A percentile compares a stretch with the other conserved stretches of the same genome.
These are phyloP conservation scores for Takakia lepidozioides DNA, from an alignment of 225 moss, liverwort and hornwort species.

Conservation along the genomic window DNA sequence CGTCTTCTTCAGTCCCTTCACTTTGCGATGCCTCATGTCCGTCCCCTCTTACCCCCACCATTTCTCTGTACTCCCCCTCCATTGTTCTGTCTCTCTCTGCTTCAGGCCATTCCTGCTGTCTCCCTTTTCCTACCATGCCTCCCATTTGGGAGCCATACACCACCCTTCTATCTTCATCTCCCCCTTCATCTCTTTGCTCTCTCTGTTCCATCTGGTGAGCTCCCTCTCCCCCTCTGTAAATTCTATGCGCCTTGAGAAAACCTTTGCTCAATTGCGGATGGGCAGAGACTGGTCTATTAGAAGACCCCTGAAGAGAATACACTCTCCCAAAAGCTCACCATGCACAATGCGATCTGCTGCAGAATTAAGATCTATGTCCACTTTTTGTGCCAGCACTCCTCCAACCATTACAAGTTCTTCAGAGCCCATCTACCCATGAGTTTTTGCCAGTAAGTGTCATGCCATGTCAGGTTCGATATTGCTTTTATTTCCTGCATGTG, in stretches of 20 bases:
- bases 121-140: constrained; percentile 12
- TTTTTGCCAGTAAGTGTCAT: too few species aligned
- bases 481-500: too few species aligned
- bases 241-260: constrained; percentile 42
- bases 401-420: too few species aligned
- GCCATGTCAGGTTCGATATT: too few species aligned
- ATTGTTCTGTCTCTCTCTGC: constrained; percentile 32
- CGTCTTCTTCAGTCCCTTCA: constrained; percentile 66
- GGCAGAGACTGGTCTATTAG: constrained; percentile 22
- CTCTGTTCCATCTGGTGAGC: constrained; percentile 62
- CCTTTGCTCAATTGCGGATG: constrained; percentile 15
- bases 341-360: constrained; percentile 37
- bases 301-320: constrained; percentile 25
- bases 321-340: constrained; percentile 36
- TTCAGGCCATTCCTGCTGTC: constrained; percentile 59
- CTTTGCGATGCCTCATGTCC: constrained; percentile 78
- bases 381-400: constrained; percentile 59
- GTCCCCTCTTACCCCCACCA: constrained; percentile 35
- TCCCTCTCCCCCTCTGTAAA: constrained; percentile 44
- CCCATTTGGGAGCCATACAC: constrained; percentile 21
- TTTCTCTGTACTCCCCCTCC: constrained; percentile 60
- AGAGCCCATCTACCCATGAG: too few species aligned
- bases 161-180: constrained; percentile 32
- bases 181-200: constrained; percentile 34
- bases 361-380: constrained; percentile 51